Percentiles rank a stretch among this genome's conserved stretches.
Evolutionary conservation across 306 rosid genomes (phyloP).

Genomic region (Vicia sativa): DNA sequence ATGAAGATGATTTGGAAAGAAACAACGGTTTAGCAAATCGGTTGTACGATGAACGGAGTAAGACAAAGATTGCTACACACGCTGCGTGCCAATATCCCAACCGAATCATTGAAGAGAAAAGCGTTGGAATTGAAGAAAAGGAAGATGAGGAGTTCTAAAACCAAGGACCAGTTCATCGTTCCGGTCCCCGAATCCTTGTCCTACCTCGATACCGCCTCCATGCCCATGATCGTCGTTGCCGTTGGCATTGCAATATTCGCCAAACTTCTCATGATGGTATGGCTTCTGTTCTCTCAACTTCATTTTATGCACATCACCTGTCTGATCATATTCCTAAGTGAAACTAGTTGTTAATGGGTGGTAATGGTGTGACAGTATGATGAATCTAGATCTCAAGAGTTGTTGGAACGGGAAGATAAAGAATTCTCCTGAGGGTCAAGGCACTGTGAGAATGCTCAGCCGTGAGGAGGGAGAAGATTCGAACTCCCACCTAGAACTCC

Average conservation of each 20-base stretch:
- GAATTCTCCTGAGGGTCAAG: slow-evolving; percentile 46
- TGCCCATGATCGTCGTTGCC: slow-evolving; percentile 71
- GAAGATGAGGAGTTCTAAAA: slow-evolving; percentile 36
- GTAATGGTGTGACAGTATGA: slow-evolving; percentile 50
- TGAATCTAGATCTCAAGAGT: slow-evolving; percentile 44
- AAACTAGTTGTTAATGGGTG: not conserved
- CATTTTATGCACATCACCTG: slow-evolving; percentile 32
- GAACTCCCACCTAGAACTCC: slow-evolving; percentile 53
- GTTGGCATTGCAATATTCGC: slow-evolving; percentile 62
- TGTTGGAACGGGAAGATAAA: slow-evolving; percentile 49
- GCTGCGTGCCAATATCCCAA: slow-evolving; percentile 13
- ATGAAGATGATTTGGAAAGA: not conserved
- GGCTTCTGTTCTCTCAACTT: fast-evolving
- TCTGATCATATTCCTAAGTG: slow-evolving; percentile 37
- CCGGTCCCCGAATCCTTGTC: slow-evolving; percentile 63
- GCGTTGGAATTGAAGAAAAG: slow-evolving; percentile 53
- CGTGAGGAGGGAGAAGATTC: slow-evolving; percentile 45
- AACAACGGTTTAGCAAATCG: not conserved
- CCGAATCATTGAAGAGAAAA: slow-evolving; percentile 38
- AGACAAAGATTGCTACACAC: slow-evolving; percentile 42
- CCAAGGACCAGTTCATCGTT: slow-evolving; percentile 61
- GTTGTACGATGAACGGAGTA: slow-evolving; percentile 29
- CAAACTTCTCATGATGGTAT: slow-evolving; percentile 68
- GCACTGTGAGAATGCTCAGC: slow-evolving; percentile 45
- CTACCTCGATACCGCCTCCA: slow-evolving; percentile 77